Evolutionary conservation across 2,329 filamentous ascomycete species (phyloP), one percentile per base, ranked within the genome.

Genomic region (Calonectria henricotiae): DNA sequence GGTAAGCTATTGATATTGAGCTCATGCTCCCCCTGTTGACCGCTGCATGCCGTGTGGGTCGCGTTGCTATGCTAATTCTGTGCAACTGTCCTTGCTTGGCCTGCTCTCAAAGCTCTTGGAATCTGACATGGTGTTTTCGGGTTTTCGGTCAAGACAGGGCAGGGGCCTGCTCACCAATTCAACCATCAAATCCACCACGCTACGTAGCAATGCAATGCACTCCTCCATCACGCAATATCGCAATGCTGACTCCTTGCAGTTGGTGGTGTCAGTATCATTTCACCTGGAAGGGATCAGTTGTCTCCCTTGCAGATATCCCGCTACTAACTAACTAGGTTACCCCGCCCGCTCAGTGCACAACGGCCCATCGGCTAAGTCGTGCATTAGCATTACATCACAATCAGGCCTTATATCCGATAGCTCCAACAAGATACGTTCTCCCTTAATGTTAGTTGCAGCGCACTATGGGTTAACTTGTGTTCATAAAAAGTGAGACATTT

Each of bases 41-140:
- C 32, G 13, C 35, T 58, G 5, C 35, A 39, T 58, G 51, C 51
- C 51, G 51, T 39, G 51, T 58, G 51, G 51, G 51, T 58, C 51
- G 51, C 51, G 39, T 12, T 32, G 35, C 51, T 25, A 37, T 39
- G 51, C 51, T 58, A 17, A 58, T 58, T 39, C 13, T 15, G 51
- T 37, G 32, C 32, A 17, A 17, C 23, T 35, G n/a, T 20, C 17
- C 23, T 58, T 37, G 20, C 27, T 15, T 58, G 6, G 27, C 27
- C 27, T 4, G 27, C 32, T 20, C 7, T 58, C 32, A 27, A 39
- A 25, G 12, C 51, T 39, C 35, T 25, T 20, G n/a, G 51, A 37
- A 58, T 37, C 51, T 58, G 51, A 58, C 51, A 39, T 58, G 32
- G 20, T 58, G 35, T 37, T 58, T 46, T 46, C n/a, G 8, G n/a